Percentiles rank a stretch among this genome's conserved stretches.
phyloP scores from a whole-genome alignment of 2,329 filamentous ascomycete species.

The Fusarium musae region DNA sequence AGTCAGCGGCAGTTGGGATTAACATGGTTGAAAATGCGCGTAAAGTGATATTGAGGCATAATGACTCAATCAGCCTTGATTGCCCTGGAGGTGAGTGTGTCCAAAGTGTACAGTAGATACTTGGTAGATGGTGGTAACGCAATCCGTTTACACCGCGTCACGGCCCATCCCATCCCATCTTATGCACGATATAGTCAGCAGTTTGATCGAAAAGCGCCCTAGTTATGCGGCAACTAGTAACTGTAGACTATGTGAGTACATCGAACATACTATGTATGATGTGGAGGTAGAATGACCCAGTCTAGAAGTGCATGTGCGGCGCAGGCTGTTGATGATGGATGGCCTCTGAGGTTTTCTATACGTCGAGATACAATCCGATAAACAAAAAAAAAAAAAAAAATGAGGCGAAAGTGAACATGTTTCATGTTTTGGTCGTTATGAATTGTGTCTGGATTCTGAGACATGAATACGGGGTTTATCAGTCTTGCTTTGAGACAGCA shows the following conservation, averaged over 20 bases:
- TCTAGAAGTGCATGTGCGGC: constrained; percentile 12
- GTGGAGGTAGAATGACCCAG: constrained; percentile 13
- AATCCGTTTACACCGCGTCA: not conserved
- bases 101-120: constrained; percentile 6
- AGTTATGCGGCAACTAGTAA: not conserved
- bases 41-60: not conserved
- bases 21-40: not conserved
- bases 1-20: not conserved
- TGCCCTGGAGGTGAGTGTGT: not conserved
- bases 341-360: constrained; percentile 9
- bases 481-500: not conserved
- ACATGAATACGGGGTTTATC: not conserved
- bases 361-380: constrained; percentile 4
- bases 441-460: not conserved
- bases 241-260: not conserved
- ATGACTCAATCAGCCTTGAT: not conserved
- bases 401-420: constrained; percentile 26
- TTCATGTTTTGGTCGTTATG: not conserved
- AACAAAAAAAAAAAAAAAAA: not conserved
- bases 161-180: not conserved
- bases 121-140: constrained; percentile 6
- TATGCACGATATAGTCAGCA: constrained; percentile 25
- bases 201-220: not conserved
- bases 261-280: constrained; percentile 11
- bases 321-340: constrained; percentile 16